Percentiles rank a stretch among this genome's conserved stretches.
These are phyloP conservation scores for Parmelia sp. DNA, from an alignment of 495 filamentous ascomycete genomes.

Conservation along the genomic window DNA sequence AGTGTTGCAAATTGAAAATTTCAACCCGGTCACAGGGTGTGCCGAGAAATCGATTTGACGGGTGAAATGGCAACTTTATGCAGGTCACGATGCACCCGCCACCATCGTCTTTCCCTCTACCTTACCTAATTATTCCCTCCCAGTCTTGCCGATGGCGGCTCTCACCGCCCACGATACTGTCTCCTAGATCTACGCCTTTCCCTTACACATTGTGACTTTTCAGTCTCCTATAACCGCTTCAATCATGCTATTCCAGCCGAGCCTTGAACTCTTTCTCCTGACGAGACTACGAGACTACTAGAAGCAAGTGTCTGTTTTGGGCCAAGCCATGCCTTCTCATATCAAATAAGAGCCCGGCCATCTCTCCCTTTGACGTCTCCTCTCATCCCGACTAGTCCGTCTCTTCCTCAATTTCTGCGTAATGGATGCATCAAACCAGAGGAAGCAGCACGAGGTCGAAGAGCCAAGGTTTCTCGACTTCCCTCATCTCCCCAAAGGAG, in stretches of 20 bases:
- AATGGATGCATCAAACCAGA: conserved; percentile 42
- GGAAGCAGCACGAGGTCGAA: conserved; percentile 38
- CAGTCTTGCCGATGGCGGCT: conserved; percentile 19
- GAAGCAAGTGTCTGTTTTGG: not conserved
- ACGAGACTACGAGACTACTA: not conserved
- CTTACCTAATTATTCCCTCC: conserved; percentile 5
- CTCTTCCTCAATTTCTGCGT: conserved; percentile 7
- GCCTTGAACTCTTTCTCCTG: not conserved
- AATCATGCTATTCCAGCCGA: conserved; percentile 10
- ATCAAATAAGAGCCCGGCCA: not conserved
- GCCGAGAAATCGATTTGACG: not conserved
- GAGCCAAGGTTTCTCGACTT: conserved; percentile 60
- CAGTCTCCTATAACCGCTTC: conserved; percentile 15
- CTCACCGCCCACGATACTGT: conserved; percentile 12
- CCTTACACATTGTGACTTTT: conserved; percentile 1
- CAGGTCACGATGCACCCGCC: conserved; percentile 10
- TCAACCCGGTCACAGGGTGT: conserved; percentile 20
- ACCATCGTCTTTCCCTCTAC: conserved; percentile 6
- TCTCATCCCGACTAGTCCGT: not conserved
- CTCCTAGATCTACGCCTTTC: conserved; percentile 2
- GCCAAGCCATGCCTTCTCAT: not conserved
- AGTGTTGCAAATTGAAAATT: conserved; percentile 5
- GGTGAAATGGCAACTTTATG: not conserved
- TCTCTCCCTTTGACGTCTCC: not conserved
- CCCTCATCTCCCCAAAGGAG: conserved; percentile 48